phyloP scores from a whole-genome alignment of 805 yeast genomes.

The Candida orba region DNA sequence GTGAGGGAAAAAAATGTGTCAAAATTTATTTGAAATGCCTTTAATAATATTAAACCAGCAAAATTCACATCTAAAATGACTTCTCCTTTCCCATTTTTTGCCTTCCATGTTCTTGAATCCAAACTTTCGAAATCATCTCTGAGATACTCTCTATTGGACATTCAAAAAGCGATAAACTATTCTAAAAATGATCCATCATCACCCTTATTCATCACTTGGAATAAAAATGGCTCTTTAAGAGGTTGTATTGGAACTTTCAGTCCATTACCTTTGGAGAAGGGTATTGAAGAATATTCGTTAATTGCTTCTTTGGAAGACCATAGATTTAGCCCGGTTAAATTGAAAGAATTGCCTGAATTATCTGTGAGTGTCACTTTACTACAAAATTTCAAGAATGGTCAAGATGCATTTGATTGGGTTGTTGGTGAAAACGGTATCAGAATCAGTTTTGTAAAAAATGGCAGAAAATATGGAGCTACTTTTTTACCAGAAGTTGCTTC shows the following conservation, averaged over 20 bases:
- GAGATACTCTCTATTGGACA: constrained; percentile 8
- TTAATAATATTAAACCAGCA: neutral
- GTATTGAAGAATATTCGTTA: constrained; percentile 55
- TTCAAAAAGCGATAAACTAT: constrained; percentile 10
- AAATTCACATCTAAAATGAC: neutral
- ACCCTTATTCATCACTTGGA: constrained; percentile 91
- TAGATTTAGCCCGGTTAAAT: constrained; percentile 61
- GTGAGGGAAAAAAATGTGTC: neutral
- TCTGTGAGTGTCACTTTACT: constrained; percentile 52
- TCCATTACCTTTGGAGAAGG: constrained; percentile 43
- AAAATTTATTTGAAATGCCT: neutral
- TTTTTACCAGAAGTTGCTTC: constrained; percentile 86
- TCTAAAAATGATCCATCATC: constrained; percentile 17
- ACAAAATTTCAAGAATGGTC: constrained; percentile 46
- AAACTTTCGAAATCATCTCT: neutral
- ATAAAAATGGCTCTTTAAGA: constrained; percentile 39
- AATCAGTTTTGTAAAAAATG: constrained; percentile 39
- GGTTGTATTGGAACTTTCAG: constrained; percentile 94
- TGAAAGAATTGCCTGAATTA: constrained; percentile 46
- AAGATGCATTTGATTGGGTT: constrained; percentile 32
- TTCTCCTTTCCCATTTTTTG: constrained; percentile 22
- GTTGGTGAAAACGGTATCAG: constrained; percentile 80
- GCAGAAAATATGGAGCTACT: constrained; percentile 55
- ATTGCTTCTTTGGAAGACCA: constrained; percentile 72
- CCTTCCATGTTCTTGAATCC: constrained; percentile 24